Percentiles rank a stretch among this genome's conserved stretches.
Evolutionary conservation across 2,329 filamentous ascomycete genomes (phyloP).

Genomic region (Nemania abortiva): DNA sequence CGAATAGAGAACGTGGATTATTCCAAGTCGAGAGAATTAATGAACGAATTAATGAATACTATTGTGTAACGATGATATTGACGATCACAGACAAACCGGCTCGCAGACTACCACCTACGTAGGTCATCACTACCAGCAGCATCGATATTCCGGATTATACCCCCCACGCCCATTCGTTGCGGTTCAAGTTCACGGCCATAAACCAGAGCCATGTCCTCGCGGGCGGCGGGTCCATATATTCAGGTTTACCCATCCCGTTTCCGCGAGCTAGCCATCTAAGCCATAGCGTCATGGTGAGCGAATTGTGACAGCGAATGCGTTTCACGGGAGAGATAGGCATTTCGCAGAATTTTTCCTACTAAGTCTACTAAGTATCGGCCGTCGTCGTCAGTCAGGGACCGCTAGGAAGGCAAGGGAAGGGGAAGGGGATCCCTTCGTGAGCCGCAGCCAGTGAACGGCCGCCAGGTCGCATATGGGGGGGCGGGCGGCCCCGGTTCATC

Average conservation of each 20-base stretch:
- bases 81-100: background rate
- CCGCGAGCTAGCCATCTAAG: background rate
- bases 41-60: slow-evolving; percentile 21
- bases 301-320: slow-evolving; percentile 28
- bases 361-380: background rate
- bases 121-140: background rate
- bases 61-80: background rate
- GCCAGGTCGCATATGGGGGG: slow-evolving; percentile 35
- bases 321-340: slow-evolving; percentile 8
- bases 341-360: background rate
- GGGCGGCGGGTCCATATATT: slow-evolving; percentile 8
- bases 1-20: slow-evolving; percentile 9
- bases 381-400: slow-evolving; percentile 13
- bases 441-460: slow-evolving; percentile 30
- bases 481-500: slow-evolving; percentile 29
- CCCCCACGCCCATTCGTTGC: slow-evolving; percentile 23
- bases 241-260: slow-evolving; percentile 20
- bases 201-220: slow-evolving; percentile 22
- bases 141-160: background rate
- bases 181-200: slow-evolving; percentile 11
- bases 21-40: background rate
- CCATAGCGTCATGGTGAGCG: slow-evolving; percentile 32
- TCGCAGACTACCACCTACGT: background rate
- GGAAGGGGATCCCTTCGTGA: background rate
- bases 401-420: background rate